Evolutionary conservation across 2,329 filamentous ascomycete species (phyloP), one percentile per base, ranked within the genome.

Genomic region (Ophiostoma pallidulum): DNA sequence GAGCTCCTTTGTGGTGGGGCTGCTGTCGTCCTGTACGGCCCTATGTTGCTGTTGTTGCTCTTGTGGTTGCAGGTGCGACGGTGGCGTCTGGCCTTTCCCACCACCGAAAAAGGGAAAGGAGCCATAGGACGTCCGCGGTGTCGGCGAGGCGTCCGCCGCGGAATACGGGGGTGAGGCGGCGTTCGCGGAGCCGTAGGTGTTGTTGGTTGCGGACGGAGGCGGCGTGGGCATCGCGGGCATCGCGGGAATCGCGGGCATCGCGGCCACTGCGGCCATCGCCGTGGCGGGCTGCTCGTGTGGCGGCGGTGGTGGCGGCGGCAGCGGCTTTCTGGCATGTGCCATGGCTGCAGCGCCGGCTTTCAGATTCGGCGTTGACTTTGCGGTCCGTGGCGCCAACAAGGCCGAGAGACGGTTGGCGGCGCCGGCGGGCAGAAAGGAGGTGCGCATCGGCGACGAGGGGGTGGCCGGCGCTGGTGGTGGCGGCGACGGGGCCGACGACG

Each of bases 1-100:
- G n/a, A 89, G 68, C 39, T 80, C 74, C 33, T 72, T 67, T 13
- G 60, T 59, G 39, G 58, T 58, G 13, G 59, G 56, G 12, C 22
- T 37, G 12, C 22, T 37, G 13, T 24, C 26, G 22, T 24, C 18
- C 37, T 26, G 37, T 24, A 16, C 24, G n/a, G n/a, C n/a, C n/a
- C n/a, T n/a, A n/a, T n/a, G n/a, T 18, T 19, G 19, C 36, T 29
- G 40, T 20, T 36, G 46, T 35, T 19, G 10, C 9, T 4, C 33
- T 10, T 26, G 46, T 28, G 53, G 39, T 18, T 32, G 42, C 36
- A 41, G 37, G 22, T 47, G 53, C 35, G 50, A 53, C 18, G 24
- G 31, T n/a, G 54, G 28, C 2, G 40, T 13, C 29, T 31, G 42
- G n/a, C 29, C 36, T 26, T 33, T 24, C 2, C 41, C 26, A 14